Base-by-base conservation (phyloP, 352 stramenopile genomes). In the Thraustochytrium sp. region DNA sequence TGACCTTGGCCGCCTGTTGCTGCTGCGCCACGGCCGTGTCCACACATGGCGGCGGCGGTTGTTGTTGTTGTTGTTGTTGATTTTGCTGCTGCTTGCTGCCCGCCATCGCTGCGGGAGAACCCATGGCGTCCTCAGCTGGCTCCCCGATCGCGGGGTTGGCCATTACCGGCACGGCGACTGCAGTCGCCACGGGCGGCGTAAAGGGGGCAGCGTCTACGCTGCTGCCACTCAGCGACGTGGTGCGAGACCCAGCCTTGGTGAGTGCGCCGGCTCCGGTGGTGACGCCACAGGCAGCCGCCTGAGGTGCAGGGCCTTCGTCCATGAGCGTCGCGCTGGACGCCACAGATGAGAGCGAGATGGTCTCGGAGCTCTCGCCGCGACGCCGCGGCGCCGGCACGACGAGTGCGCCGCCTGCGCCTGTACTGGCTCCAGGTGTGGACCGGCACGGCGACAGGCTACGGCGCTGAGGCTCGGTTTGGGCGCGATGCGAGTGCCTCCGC, bases 341-440 rank as follows among this genome's bases (percentile, higher is more conserved):
- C 4, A 48, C 16, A 0, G 74, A 82, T 4, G 74, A 82, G 4
- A 82, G 37, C 0, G 74, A 82, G 53, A 82, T 42, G 11, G 74
- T 82, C 29, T 82, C 74, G 0, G 11, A 26, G 74, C 74, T 82
- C 55, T 82, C 74, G 18, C 56, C 74, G 31, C 74, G 74, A 16
- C 34, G 51, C 46, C 53, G 36, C 29, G 18, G 38, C 44, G 23
- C 62, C 21, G 31, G 34, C 26, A 23, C n/a, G 8, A n/a, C 26
- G 11, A n/a, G 11, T 11, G n/a, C 18, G 34, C 11, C 5, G 56
- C 56, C 37, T 4, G 16, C 38, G 38, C 26, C 37, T 3, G 5
- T 68, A 26, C 34, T 42, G 34, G 54, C 54, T n/a, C 5, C 54
- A 63, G 31, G 31, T 59, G 2, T 13, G 9, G 2, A n/a, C 9